phyloP scores from a whole-genome alignment of 768 basidiomycete genomes.

The Boletus pseudopeckii region DNA sequence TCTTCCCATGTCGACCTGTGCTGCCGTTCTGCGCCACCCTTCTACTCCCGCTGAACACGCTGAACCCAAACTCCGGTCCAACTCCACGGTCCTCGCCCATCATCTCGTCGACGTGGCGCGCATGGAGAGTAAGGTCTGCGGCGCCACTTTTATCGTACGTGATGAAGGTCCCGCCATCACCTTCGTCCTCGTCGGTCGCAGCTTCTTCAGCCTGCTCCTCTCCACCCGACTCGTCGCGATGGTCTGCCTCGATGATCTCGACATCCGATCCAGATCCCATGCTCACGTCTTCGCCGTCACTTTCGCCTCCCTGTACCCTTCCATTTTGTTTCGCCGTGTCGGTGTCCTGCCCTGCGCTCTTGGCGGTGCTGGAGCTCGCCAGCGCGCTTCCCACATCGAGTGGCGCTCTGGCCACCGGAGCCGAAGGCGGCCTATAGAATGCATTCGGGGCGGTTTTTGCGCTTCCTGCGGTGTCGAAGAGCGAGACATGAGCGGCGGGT shows the following conservation, averaged over 20 bases:
- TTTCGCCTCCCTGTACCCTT: not conserved
- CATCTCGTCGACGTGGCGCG: slow-evolving; percentile 4
- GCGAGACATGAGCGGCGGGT: slow-evolving; percentile 14
- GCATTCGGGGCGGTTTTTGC: slow-evolving; percentile 60
- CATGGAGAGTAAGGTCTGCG: slow-evolving; percentile 19
- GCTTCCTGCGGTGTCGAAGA: slow-evolving; percentile 44
- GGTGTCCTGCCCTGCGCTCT: not conserved
- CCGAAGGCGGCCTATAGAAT: slow-evolving; percentile 56
- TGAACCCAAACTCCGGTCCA: slow-evolving; percentile 15
- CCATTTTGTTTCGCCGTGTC: slow-evolving; percentile 2
- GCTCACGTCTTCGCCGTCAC: slow-evolving; percentile 17
- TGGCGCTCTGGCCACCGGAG: not conserved
- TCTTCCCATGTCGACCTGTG: not conserved
- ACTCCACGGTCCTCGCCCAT: slow-evolving; percentile 5
- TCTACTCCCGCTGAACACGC: slow-evolving; percentile 17
- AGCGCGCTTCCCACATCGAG: slow-evolving; percentile 2
- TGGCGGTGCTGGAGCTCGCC: not conserved
- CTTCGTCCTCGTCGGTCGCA: slow-evolving; percentile 12
- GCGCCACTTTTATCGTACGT: slow-evolving; percentile 15
- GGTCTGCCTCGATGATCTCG: slow-evolving; percentile 11
- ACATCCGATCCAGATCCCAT: slow-evolving; percentile 20
- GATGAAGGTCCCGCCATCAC: slow-evolving; percentile 16
- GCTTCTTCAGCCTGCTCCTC: slow-evolving; percentile 5
- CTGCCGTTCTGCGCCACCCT: not conserved
- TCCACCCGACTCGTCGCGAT: not conserved